phyloP scores from a whole-genome alignment of 2,329 filamentous ascomycete genomes.

The Pseudophaeomoniella oleicola region DNA sequence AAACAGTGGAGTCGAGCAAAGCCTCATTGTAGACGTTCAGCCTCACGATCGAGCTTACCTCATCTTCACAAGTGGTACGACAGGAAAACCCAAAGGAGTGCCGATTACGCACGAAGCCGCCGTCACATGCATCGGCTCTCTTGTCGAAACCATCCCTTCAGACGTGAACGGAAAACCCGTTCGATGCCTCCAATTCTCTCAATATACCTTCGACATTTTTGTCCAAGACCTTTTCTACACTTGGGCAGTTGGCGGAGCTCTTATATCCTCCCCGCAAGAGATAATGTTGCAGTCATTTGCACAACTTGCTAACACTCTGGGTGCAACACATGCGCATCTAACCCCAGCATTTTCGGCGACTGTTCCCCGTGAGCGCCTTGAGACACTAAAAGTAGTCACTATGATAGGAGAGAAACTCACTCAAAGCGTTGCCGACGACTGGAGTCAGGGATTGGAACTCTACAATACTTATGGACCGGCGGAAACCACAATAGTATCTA shows the following conservation, averaged over 20 bases:
- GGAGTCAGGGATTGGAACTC: slow-evolving; percentile 20
- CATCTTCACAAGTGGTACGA: slow-evolving; percentile 88
- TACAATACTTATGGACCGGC: slow-evolving; percentile 26
- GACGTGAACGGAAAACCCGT: slow-evolving; percentile 14
- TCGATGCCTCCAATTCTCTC: slow-evolving; percentile 22
- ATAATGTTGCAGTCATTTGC: slow-evolving; percentile 16
- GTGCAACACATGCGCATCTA: slow-evolving; percentile 17
- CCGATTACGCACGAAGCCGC: slow-evolving; percentile 37
- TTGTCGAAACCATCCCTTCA: slow-evolving; percentile 17
- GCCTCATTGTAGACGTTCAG: slow-evolving; percentile 17
- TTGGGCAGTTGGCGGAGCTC: slow-evolving; percentile 14
- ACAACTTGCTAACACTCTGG: slow-evolving; percentile 13
- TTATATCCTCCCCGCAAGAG: slow-evolving; percentile 15
- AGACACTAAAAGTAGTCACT: slow-evolving; percentile 17
- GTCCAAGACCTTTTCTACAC: slow-evolving; percentile 20
- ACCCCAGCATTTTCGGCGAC: slow-evolving; percentile 19
- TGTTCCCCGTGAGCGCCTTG: slow-evolving; percentile 14
- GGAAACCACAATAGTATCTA: slow-evolving; percentile 20
- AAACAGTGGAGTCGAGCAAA: slow-evolving; percentile 22
- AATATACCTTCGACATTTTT: slow-evolving; percentile 26
- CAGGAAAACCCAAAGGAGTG: slow-evolving; percentile 79
- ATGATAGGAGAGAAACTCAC: slow-evolving; percentile 21
- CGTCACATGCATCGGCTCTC: slow-evolving; percentile 20
- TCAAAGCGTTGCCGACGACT: slow-evolving; percentile 19
- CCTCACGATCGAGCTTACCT: slow-evolving; percentile 54